phyloP scores from a whole-genome alignment of 768 basidiomycete species.

The Auriscalpium orientale region DNA sequence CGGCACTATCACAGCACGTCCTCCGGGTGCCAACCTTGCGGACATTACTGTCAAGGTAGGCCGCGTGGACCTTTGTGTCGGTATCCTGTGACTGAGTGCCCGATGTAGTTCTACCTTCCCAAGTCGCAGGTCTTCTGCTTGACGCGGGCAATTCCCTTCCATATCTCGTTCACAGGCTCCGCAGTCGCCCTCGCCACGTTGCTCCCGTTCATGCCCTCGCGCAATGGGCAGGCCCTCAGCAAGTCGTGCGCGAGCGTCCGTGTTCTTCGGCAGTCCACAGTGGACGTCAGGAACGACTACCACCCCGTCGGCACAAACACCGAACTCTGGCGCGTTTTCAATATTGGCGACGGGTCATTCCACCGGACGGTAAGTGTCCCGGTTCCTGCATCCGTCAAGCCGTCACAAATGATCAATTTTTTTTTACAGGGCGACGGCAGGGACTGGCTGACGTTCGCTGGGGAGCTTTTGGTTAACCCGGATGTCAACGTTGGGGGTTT shows the following conservation, averaged over 20 bases:
- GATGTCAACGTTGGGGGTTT: too few relatives aligned
- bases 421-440: too few relatives aligned
- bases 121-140: constrained; percentile 52
- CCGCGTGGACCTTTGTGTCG: not conserved
- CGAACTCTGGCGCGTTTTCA: not conserved
- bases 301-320: constrained; percentile 1
- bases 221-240: constrained; percentile 20
- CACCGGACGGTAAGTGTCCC: not conserved
- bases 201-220: constrained; percentile 48
- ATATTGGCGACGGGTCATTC: not conserved
- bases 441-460: too few relatives aligned
- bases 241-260: constrained; percentile 44
- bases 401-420: too few relatives aligned
- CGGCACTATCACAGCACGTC: constrained; percentile 23
- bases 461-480: too few relatives aligned
- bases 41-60: not conserved
- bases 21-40: not conserved
- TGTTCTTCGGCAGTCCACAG: constrained; percentile 57
- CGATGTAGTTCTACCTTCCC: constrained; percentile 42
- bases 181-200: constrained; percentile 51
- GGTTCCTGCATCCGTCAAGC: too few relatives aligned
- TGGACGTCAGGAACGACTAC: constrained; percentile 39
- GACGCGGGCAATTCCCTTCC: constrained; percentile 56
- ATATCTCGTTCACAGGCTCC: constrained; percentile 52
- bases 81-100: not conserved